phyloP scores from a whole-genome alignment of 805 yeast species.

The Metschnikowia lachancei region DNA sequence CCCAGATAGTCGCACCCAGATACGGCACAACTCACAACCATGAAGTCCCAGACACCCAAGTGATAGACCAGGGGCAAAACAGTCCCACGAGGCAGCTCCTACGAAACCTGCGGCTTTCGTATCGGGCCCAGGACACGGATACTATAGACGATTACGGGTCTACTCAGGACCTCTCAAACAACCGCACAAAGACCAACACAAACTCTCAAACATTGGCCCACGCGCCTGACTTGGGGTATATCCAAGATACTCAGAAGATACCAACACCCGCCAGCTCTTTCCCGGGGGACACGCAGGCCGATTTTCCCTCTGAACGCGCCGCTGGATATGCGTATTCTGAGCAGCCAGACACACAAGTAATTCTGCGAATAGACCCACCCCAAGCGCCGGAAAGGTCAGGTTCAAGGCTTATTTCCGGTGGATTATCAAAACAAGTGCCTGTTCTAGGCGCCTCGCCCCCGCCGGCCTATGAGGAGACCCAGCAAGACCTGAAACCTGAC shows the following conservation, averaged over 20 bases:
- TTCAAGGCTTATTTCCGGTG: background rate
- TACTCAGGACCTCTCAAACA: background rate
- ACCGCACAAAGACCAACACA: background rate
- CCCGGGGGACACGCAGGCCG: background rate
- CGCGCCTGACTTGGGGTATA: background rate
- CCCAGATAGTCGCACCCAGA: background rate
- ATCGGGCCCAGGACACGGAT: background rate
- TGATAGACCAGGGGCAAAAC: conserved; percentile 1
- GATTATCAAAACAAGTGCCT: too few relatives aligned
- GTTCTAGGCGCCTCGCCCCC: too few relatives aligned
- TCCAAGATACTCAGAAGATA: conserved; percentile 2
- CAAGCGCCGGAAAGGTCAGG: background rate
- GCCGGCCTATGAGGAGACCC: conserved; percentile 1
- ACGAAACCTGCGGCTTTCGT: too few relatives aligned
- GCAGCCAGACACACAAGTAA: conserved; percentile 1
- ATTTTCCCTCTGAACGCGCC: background rate
- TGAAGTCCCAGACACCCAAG: conserved; percentile 17
- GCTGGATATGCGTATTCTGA: background rate
- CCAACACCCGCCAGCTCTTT: background rate
- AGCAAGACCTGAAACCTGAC: background rate
- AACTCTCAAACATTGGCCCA: background rate
- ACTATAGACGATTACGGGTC: background rate
- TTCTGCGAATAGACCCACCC: background rate
- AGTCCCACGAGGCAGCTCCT: background rate
- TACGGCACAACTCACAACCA: background rate